Conservation (phyloP, 164 flowering plant genomes). For the Cinnamomum micranthum region DNA sequence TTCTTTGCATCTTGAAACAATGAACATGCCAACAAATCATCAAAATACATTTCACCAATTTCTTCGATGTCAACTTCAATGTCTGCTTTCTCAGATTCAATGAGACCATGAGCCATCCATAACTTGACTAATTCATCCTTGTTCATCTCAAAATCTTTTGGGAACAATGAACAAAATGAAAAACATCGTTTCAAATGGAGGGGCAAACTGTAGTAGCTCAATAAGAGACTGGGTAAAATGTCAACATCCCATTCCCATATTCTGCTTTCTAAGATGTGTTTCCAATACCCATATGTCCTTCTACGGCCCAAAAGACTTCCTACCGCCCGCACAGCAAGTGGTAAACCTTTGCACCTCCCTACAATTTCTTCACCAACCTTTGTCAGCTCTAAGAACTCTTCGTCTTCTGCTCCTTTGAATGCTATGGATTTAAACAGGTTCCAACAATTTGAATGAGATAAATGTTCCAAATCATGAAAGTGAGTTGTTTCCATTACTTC, state of each 20-base stretch:
- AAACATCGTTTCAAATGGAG: slow-evolving; percentile 3
- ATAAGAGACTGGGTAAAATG: neutral
- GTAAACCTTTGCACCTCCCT: neutral
- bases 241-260: neutral
- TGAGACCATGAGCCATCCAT: slow-evolving; percentile 13
- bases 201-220: slow-evolving; percentile 10
- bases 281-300: neutral
- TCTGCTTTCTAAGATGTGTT: neutral
- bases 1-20: neutral
- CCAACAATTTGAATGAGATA: neutral
- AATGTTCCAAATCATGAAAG: neutral
- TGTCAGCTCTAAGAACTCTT: neutral
- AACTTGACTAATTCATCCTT: neutral
- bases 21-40: neutral
- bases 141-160: neutral
- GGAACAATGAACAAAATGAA: slow-evolving; percentile 6
- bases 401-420: neutral
- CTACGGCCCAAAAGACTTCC: neutral
- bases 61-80: neutral
- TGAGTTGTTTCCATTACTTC: neutral
- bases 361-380: neutral
- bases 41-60: neutral
- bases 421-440: neutral
- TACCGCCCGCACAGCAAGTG: neutral
- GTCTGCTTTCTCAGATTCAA: neutral